These are phyloP conservation scores for Penicillium subrubescens DNA, from an alignment of 495 filamentous ascomycete species.

Conservation along the genomic window DNA sequence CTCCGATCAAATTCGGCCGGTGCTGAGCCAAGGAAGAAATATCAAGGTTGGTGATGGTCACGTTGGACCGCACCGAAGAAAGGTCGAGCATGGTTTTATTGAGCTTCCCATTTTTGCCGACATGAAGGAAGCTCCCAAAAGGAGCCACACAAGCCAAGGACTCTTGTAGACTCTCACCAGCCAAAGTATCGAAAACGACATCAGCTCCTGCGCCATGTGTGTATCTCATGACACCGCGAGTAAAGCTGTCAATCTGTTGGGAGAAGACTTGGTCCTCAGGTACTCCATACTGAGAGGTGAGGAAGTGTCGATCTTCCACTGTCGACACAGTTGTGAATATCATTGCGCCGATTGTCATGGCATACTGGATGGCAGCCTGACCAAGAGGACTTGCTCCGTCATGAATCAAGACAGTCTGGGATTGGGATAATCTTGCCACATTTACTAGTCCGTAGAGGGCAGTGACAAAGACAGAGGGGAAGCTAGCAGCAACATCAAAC, in stretches of 20 bases:
- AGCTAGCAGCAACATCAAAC: slow-evolving; percentile 27
- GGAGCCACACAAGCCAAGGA: slow-evolving; percentile 52
- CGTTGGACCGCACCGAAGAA: slow-evolving; percentile 19
- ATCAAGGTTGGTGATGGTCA: slow-evolving; percentile 30
- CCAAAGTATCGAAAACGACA: slow-evolving; percentile 53
- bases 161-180: slow-evolving; percentile 43
- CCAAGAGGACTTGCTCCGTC: slow-evolving; percentile 50
- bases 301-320: slow-evolving; percentile 39
- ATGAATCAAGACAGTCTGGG: slow-evolving; percentile 52
- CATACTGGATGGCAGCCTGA: slow-evolving; percentile 49
- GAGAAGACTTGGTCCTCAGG: slow-evolving; percentile 49
- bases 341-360: slow-evolving; percentile 32
- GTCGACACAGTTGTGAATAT: slow-evolving; percentile 52
- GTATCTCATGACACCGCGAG: slow-evolving; percentile 44
- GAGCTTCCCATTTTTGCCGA: slow-evolving; percentile 36
- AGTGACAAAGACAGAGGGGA: slow-evolving; percentile 32
- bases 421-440: slow-evolving; percentile 23
- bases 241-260: slow-evolving; percentile 47
- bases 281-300: slow-evolving; percentile 41
- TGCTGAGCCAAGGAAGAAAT: slow-evolving; percentile 22
- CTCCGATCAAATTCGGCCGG: slow-evolving; percentile 6
- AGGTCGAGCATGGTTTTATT: slow-evolving; percentile 24
- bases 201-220: slow-evolving; percentile 59
- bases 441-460: slow-evolving; percentile 34
- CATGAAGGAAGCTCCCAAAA: slow-evolving; percentile 50